phyloP scores from a whole-genome alignment of 345 rosid genomes.

The Carallia brachiata region DNA sequence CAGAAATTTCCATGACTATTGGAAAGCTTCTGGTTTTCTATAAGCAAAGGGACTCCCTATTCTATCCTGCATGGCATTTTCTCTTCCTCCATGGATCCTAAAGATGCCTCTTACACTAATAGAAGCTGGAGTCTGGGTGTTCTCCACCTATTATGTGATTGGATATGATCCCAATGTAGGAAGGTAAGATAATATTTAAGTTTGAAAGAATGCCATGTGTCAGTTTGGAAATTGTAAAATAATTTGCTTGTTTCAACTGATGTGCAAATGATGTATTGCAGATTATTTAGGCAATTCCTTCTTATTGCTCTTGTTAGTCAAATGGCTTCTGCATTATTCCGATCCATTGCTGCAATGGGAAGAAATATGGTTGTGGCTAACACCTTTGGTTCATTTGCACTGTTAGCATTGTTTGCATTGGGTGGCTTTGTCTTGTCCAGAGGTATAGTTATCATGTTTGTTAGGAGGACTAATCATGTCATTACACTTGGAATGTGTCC shows the following conservation, averaged over 20 bases:
- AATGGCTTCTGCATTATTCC: slow-evolving; percentile 69
- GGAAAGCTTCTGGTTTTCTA: slow-evolving; percentile 81
- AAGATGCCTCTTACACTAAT: slow-evolving; percentile 64
- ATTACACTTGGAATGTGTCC: not conserved
- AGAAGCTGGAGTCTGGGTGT: slow-evolving; percentile 61
- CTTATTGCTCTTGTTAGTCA: slow-evolving; percentile 48
- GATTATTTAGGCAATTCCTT: slow-evolving; percentile 70
- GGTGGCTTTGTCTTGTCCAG: slow-evolving; percentile 70
- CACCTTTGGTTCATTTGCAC: slow-evolving; percentile 60
- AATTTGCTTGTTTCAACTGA: not conserved
- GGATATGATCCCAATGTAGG: slow-evolving; percentile 70
- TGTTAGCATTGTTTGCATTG: slow-evolving; percentile 53
- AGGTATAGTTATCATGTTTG: slow-evolving; percentile 25
- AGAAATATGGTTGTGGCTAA: slow-evolving; percentile 64
- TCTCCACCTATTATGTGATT: slow-evolving; percentile 62
- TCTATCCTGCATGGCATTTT: slow-evolving; percentile 81
- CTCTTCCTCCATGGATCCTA: slow-evolving; percentile 81
- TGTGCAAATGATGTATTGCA: slow-evolving; percentile 19
- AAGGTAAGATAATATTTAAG: slow-evolving; percentile 43
- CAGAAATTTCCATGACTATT: slow-evolving; percentile 79
- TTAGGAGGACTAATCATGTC: not conserved
- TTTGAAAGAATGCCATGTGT: not conserved
- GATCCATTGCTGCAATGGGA: slow-evolving; percentile 48
- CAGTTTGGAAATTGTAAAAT: not conserved
- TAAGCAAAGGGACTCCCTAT: slow-evolving; percentile 75